Percentiles rank a stretch among this genome's conserved stretches.
Conservation (phyloP, 2,329 filamentous ascomycete species). For the Dothideomycetes sp. region DNA sequence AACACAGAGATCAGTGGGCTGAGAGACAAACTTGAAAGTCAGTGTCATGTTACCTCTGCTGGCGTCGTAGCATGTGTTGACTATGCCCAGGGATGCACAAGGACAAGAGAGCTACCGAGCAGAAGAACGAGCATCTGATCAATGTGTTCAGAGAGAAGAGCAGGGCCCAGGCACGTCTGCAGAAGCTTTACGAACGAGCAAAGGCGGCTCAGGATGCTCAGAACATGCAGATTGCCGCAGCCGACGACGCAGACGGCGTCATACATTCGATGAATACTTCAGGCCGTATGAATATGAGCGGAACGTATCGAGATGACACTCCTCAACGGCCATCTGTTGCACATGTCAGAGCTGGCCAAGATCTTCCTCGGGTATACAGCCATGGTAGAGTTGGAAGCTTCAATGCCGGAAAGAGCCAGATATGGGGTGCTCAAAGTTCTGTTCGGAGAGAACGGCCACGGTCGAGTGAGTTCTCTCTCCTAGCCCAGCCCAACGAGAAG, state of each 20-base stretch:
- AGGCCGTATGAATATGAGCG: background rate
- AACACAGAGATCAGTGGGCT: constrained; percentile 62
- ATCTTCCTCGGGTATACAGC: constrained; percentile 11
- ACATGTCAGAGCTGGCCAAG: background rate
- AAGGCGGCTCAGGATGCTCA: constrained; percentile 24
- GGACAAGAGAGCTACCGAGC: constrained; percentile 54
- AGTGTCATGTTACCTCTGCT: constrained; percentile 18
- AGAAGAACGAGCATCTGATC: constrained; percentile 63
- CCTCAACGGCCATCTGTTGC: constrained; percentile 4
- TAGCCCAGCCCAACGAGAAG: too few relatives aligned
- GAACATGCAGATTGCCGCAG: constrained; percentile 44
- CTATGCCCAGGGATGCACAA: constrained; percentile 42
- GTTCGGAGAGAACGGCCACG: background rate
- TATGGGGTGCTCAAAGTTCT: background rate
- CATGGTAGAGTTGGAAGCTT: constrained; percentile 19
- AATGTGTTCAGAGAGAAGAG: constrained; percentile 61
- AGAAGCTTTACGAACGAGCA: constrained; percentile 32
- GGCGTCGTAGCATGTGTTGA: constrained; percentile 7
- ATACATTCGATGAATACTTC: constrained; percentile 24
- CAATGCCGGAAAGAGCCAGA: constrained; percentile 13
- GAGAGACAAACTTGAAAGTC: constrained; percentile 56
- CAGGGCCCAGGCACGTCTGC: constrained; percentile 58
- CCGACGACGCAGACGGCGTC: constrained; percentile 41
- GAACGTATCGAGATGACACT: constrained; percentile 2
- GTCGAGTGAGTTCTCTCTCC: background rate